Base-by-base conservation (phyloP, 148 eudicot genomes). In the Nepenthes mirabilis region DNA sequence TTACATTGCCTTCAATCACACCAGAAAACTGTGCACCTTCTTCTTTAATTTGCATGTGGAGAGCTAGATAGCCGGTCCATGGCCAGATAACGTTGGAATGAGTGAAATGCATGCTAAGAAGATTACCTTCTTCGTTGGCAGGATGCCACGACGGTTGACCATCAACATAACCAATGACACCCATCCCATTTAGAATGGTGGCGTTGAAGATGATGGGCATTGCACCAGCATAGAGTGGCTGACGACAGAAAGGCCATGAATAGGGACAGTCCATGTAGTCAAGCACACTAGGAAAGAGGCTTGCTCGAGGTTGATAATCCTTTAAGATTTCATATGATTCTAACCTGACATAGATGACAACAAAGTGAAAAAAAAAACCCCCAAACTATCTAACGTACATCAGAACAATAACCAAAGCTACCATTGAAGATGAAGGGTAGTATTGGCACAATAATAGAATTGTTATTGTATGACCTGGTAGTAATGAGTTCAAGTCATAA, bases 231-330 rank as follows among this genome's bases (percentile, higher is more conserved):
- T 93, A 93, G 55, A 93, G 83, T 43, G 99, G 96, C 71, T 93
- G 99, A 53, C 86, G 91, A 77, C 99, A 93, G 62, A 93, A 93
- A 52, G 96, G 99, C 99, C 99, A 93, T 4, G 95, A 70, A 60
- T 93, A 93, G 68, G 99, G 99, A 76, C 96, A 93, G 68, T 93
- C 99, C 34, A 74, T 80, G 70, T 77, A 86, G 65, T 93, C 95
- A 37, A 93, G 95, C 68, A 84, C 65, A 59, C 78, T 70, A 3
- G 99, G 99, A 73, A 93, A 88, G 68, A 93, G 80, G 72, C 85
- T 84, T 53, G 99, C 90, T 52, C 96, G 79, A 57, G 99, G 96
- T 75, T 63, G 68, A 64, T 93, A 93, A 67, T 75, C 83, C 77
- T 86, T 88, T 72, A 93, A 66, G 40, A 88, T 75, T 73, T 93